A percentile compares a stretch with the other conserved stretches of the same genome.
These are phyloP conservation scores for Tuber borchii DNA, from an alignment of 495 filamentous ascomycete genomes.

Conservation along the genomic window DNA sequence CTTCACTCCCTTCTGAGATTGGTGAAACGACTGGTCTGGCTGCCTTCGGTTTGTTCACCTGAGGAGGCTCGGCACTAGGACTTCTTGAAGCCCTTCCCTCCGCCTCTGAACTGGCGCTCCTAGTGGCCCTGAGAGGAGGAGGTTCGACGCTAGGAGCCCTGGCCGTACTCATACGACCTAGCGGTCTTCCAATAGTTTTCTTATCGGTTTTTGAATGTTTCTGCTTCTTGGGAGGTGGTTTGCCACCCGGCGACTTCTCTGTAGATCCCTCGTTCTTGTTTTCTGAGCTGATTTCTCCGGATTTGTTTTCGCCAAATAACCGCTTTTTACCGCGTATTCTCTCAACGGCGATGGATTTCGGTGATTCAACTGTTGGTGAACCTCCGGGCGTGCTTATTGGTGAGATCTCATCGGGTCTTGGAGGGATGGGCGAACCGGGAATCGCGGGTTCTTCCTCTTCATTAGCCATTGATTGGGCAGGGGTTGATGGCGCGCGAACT, in stretches of 20 bases:
- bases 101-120: neutral
- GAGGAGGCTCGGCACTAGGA: neutral
- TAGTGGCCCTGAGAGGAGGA: neutral
- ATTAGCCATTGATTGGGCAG: conserved; percentile 12
- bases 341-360: conserved; percentile 20
- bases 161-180: neutral
- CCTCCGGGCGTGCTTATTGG: conserved; percentile 40
- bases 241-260: conserved; percentile 24
- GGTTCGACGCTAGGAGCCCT: neutral
- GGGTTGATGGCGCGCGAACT: conserved; percentile 11
- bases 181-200: conserved; percentile 15
- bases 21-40: neutral
- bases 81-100: neutral
- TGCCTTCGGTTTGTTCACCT: neutral
- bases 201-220: conserved; percentile 33
- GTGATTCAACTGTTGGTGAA: conserved; percentile 28
- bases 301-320: conserved; percentile 25
- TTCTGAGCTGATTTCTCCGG: conserved; percentile 11
- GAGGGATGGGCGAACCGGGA: conserved; percentile 39
- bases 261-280: conserved; percentile 11
- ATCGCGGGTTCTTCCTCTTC: conserved; percentile 13
- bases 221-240: conserved; percentile 26
- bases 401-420: conserved; percentile 40
- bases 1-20: conserved; percentile 3
- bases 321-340: conserved; percentile 30